Evolutionary conservation across 306 rosid species (phyloP).

Genomic region (Rosa chinensis): DNA sequence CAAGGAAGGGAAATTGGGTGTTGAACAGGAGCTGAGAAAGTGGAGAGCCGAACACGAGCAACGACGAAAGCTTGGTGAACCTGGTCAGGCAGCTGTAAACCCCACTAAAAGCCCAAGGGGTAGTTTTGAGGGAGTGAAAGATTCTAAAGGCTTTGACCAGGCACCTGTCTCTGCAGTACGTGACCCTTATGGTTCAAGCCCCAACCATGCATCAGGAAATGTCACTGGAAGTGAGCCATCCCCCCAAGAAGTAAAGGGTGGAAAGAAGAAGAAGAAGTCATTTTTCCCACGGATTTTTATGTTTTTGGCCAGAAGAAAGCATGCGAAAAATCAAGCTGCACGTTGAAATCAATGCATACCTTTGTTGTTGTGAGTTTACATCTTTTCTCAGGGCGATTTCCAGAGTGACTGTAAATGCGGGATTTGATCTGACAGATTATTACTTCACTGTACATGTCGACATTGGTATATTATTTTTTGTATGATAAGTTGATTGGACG

Average conservation of each 20-base stretch:
- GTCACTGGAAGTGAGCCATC: slow-evolving; percentile 44
- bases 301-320: slow-evolving; percentile 78
- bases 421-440: slow-evolving; percentile 12
- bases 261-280: slow-evolving; percentile 75
- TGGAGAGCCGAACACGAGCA: slow-evolving; percentile 97
- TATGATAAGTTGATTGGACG: slow-evolving; percentile 44
- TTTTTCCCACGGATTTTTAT: slow-evolving; percentile 80
- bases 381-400: slow-evolving; percentile 26
- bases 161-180: slow-evolving; percentile 30
- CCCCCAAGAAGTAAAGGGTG: slow-evolving; percentile 53
- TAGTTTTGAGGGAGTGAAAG: slow-evolving; percentile 65
- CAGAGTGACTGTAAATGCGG: slow-evolving; percentile 26
- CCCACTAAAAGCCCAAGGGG: slow-evolving; percentile 61
- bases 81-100: slow-evolving; percentile 50
- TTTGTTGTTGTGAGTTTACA: slow-evolving; percentile 32
- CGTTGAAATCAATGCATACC: slow-evolving; percentile 19
- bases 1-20: slow-evolving; percentile 94
- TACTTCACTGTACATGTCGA: slow-evolving; percentile 44
- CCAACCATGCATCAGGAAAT: slow-evolving; percentile 36
- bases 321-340: slow-evolving; percentile 49
- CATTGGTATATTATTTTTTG: slow-evolving; percentile 44
- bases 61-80: slow-evolving; percentile 62
- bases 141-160: slow-evolving; percentile 34
- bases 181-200: slow-evolving; percentile 45
- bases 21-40: slow-evolving; percentile 87